These are phyloP conservation scores for Metarhizium anisopliae DNA, from an alignment of 2,329 filamentous ascomycete species.

Conservation along the genomic window DNA sequence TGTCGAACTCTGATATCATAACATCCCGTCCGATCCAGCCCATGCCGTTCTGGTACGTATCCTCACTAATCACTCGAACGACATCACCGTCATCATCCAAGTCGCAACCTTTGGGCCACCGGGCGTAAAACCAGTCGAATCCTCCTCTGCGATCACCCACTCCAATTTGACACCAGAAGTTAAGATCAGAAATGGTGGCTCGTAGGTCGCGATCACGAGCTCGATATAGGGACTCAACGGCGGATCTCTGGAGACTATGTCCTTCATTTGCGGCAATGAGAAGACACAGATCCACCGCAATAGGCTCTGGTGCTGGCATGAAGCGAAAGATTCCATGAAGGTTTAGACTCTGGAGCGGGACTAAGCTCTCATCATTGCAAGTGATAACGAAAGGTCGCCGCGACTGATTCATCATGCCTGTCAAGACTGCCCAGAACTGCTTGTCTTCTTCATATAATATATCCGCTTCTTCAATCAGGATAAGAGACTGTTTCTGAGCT, in stretches of 20 bases:
- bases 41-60: slow-evolving; percentile 71
- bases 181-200: slow-evolving; percentile 71
- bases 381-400: slow-evolving; percentile 92
- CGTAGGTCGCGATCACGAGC: slow-evolving; percentile 66
- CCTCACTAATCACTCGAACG: slow-evolving; percentile 71
- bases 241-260: slow-evolving; percentile 61
- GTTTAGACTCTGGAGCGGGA: slow-evolving; percentile 67
- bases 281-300: slow-evolving; percentile 72
- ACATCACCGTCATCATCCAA: slow-evolving; percentile 57
- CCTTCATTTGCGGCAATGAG: slow-evolving; percentile 82
- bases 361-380: slow-evolving; percentile 81
- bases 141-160: slow-evolving; percentile 84
- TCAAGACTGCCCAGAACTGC: slow-evolving; percentile 82
- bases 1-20: slow-evolving; percentile 24
- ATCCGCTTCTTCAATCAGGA: slow-evolving; percentile 89
- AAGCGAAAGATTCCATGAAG: slow-evolving; percentile 81
- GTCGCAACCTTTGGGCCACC: slow-evolving; percentile 66
- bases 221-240: slow-evolving; percentile 61
- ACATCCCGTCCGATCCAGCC: slow-evolving; percentile 63
- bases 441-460: slow-evolving; percentile 92
- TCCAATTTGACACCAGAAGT: slow-evolving; percentile 96
- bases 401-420: slow-evolving; percentile 69
- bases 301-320: slow-evolving; percentile 51
- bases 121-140: slow-evolving; percentile 78
- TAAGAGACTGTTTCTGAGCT: slow-evolving; percentile 83